phyloP scores from a whole-genome alignment of 2,329 filamentous ascomycete species.

The Nemania bipapillata region DNA sequence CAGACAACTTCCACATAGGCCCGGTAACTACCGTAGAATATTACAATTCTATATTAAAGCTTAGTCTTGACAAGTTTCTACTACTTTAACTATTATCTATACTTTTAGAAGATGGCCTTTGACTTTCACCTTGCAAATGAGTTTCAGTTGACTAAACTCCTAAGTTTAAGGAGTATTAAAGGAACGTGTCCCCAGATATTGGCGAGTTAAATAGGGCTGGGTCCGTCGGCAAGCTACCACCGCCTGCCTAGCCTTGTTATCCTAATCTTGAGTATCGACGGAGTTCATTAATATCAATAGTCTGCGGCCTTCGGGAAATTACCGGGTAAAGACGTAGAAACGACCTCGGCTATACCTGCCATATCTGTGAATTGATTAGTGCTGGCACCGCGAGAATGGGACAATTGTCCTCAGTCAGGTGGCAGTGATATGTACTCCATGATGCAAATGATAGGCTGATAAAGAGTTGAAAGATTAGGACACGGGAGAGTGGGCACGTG shows the following conservation, averaged over 20 bases:
- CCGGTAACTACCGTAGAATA: too few species aligned
- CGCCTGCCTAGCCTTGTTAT: neutral
- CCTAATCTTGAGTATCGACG: neutral
- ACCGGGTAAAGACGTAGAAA: neutral
- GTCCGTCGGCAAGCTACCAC: neutral
- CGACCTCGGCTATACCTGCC: neutral
- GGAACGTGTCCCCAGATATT: neutral
- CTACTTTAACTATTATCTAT: neutral
- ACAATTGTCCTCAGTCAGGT: neutral
- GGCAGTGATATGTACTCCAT: neutral
- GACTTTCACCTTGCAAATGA: neutral
- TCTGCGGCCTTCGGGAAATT: neutral
- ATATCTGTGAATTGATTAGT: constrained; percentile 25
- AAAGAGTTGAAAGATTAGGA: constrained; percentile 9
- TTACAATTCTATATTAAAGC: too few species aligned
- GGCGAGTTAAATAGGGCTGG: neutral
- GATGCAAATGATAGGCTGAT: neutral
- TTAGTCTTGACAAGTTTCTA: too few species aligned
- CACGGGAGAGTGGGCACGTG: constrained; percentile 22
- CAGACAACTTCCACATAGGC: too few species aligned
- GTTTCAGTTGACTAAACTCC: neutral
- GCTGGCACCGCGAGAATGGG: neutral
- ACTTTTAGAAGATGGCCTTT: neutral
- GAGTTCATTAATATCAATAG: neutral
- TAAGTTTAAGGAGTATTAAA: neutral